phyloP scores from a whole-genome alignment of 768 basidiomycete species.

The Floccularia luteovirens region DNA sequence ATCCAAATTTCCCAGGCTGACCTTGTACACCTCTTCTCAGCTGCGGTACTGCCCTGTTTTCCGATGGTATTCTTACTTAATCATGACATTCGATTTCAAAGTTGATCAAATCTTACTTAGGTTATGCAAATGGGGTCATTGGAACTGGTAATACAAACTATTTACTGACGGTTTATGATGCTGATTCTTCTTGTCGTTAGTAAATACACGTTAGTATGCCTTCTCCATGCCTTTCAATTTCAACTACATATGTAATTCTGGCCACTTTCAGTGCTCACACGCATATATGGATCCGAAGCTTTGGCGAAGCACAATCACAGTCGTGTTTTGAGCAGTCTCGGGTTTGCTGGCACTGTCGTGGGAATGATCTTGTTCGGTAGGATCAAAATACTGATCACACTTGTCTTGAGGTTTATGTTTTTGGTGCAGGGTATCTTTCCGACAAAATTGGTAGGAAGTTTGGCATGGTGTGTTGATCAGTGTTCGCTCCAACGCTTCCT shows the following conservation, averaged over 20 bases:
- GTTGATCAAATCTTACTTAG: conserved; percentile 24
- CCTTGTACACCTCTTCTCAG: conserved; percentile 23
- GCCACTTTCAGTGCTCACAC: conserved; percentile 47
- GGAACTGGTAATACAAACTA: conserved; percentile 50
- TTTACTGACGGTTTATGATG: background rate
- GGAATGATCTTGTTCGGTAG: conserved; percentile 76
- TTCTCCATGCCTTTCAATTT: conserved; percentile 1
- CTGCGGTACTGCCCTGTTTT: conserved; percentile 84
- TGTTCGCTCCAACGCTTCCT: background rate
- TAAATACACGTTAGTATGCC: conserved; percentile 54
- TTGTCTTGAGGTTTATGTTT: too few relatives aligned
- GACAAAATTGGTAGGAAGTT: conserved; percentile 85
- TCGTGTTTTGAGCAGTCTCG: conserved; percentile 56
- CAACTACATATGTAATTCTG: background rate
- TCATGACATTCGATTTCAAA: background rate
- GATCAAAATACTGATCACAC: too few relatives aligned
- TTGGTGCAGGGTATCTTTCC: conserved; percentile 59
- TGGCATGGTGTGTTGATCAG: conserved; percentile 57
- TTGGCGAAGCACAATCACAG: conserved; percentile 50
- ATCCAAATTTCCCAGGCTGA: background rate
- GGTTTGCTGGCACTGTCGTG: conserved; percentile 81
- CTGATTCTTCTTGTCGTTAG: conserved; percentile 22
- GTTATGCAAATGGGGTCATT: conserved; percentile 78
- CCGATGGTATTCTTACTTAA: conserved; percentile 48
- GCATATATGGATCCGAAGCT: conserved; percentile 56